Conservation (phyloP, 163 green algal genomes). For the Coccomyxa subellipsoidea region DNA sequence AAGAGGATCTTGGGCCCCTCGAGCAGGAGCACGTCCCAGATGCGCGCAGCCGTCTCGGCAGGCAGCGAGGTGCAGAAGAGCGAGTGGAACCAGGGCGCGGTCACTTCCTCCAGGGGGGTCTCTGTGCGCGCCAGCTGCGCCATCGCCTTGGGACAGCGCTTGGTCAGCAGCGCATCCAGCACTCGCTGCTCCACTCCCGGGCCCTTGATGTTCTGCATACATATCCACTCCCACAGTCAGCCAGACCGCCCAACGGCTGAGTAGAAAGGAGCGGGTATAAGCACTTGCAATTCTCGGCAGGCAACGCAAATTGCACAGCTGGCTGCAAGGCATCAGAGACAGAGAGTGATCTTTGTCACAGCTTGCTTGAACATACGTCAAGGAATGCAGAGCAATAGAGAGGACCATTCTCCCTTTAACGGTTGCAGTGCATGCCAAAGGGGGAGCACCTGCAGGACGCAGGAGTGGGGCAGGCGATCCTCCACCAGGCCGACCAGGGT, state of each 20-base stretch:
- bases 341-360: no score
- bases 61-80: conserved; percentile 64
- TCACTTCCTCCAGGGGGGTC: conserved; percentile 21
- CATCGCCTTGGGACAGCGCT: conserved; percentile 34
- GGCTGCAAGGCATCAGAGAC: no score
- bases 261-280: not conserved
- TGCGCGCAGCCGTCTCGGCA: conserved; percentile 53
- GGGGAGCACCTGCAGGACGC: conserved; percentile 26
- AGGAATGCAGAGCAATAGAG: no score
- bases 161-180: conserved; percentile 33
- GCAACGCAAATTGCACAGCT: no score
- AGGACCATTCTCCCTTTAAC: no score
- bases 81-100: conserved; percentile 59
- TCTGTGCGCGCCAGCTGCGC: conserved; percentile 24
- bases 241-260: no score
- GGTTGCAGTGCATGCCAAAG: no score
- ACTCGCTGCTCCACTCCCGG: conserved; percentile 34
- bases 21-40: conserved; percentile 80
- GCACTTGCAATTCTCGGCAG: no score
- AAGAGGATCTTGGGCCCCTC: conserved; percentile 83
- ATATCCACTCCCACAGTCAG: not conserved
- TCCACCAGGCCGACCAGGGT: conserved; percentile 37
- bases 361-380: no score
- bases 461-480: conserved; percentile 29
- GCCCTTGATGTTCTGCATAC: conserved; percentile 16